A percentile compares a stretch with the other conserved stretches of the same genome.
Evolutionary conservation across 148 eudicot genomes (phyloP).

Genomic region (Selenicereus undatus): DNA sequence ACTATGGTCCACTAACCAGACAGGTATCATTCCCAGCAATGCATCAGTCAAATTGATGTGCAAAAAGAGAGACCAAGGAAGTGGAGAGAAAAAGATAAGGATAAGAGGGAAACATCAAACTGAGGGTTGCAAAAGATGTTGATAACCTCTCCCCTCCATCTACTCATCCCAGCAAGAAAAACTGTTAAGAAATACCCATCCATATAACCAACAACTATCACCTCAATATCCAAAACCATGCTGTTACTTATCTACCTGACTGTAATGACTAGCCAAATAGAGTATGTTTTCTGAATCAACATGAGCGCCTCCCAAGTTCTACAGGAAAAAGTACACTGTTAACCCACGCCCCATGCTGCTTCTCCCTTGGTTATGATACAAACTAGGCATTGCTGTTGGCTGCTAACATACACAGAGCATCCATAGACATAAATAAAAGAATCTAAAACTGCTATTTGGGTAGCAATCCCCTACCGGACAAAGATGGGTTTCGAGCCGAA

Average conservation of each 20-base stretch:
- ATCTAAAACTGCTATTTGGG: too few species aligned
- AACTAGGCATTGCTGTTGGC: neutral
- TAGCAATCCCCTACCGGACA: too few species aligned
- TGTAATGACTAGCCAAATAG: neutral
- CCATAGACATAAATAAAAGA: neutral
- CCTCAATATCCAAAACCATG: neutral
- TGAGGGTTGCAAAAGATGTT: neutral
- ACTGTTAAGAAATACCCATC: neutral
- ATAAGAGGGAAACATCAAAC: neutral
- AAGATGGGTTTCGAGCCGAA: neutral
- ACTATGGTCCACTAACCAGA: neutral
- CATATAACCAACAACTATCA: neutral
- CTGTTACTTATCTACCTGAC: neutral
- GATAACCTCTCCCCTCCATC: neutral
- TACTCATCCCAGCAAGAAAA: neutral
- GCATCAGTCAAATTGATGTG: neutral
- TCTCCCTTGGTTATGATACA: neutral
- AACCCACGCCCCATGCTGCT: neutral
- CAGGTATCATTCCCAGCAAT: neutral
- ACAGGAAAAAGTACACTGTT: neutral
- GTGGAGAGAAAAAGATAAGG: neutral
- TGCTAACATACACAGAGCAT: neutral
- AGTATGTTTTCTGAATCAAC: neutral
- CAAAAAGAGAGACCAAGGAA: neutral
- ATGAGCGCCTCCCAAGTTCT: neutral